These are phyloP conservation scores for Pseudozyma tsukubaensis DNA, from an alignment of 1,284 basidiomycete species.

Conservation along the genomic window DNA sequence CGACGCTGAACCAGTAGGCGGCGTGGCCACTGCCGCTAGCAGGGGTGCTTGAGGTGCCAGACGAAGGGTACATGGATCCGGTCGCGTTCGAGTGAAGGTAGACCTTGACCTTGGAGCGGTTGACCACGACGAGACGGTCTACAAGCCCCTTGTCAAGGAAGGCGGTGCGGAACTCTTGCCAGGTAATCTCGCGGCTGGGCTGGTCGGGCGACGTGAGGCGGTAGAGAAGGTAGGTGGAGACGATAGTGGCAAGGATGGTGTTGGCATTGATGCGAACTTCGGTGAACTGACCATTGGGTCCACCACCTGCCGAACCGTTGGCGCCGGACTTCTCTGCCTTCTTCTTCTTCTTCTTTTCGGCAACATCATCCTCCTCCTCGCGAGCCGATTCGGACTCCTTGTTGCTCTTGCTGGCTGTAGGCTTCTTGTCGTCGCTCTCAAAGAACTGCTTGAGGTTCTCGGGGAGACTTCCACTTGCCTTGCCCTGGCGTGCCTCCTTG, in stretches of 20 bases:
- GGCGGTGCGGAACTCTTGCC: conserved; percentile 96
- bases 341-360: conserved; percentile 43
- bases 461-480: conserved; percentile 46
- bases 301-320: conserved; percentile 36
- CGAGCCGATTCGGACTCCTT: conserved; percentile 35
- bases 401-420: conserved; percentile 26
- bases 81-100: conserved; percentile 84
- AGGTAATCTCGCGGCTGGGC: conserved; percentile 87
- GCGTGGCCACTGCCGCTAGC: conserved; percentile 51
- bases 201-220: conserved; percentile 73
- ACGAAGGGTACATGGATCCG: conserved; percentile 72
- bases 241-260: conserved; percentile 65
- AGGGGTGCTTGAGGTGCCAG: conserved; percentile 21
- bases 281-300: conserved; percentile 44
- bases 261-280: conserved; percentile 65
- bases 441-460: conserved; percentile 62
- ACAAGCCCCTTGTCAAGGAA: conserved; percentile 97
- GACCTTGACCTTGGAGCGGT: conserved; percentile 87
- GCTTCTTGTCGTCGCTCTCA: conserved; percentile 42
- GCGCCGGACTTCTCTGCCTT: conserved; percentile 28
- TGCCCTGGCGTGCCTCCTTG: conserved; percentile 56
- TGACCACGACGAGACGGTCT: conserved; percentile 92
- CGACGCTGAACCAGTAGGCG: conserved; percentile 92
- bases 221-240: conserved; percentile 79
- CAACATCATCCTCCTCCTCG: conserved; percentile 35